phyloP scores from a whole-genome alignment of 768 basidiomycete genomes.

The Rhizopogon vinicolor region DNA sequence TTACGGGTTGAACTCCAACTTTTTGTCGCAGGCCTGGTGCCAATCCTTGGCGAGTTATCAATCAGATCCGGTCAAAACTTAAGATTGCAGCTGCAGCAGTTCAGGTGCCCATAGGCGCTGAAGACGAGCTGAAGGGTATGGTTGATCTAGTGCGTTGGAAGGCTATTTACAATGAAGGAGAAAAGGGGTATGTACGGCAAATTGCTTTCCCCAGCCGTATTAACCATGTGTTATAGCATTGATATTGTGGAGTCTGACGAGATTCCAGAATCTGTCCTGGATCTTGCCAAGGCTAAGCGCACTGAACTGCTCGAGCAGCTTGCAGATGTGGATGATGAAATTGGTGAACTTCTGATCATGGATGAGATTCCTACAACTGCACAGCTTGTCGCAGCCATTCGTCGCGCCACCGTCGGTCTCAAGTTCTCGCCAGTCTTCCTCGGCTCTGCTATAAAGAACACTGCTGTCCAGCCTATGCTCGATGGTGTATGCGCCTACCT shows the following conservation, averaged over 20 bases:
- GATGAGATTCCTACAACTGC: slow-evolving; percentile 70
- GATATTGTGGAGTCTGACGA: slow-evolving; percentile 80
- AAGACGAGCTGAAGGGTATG: slow-evolving; percentile 84
- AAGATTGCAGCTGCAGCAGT: slow-evolving; percentile 92
- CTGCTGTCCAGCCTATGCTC: slow-evolving; percentile 87
- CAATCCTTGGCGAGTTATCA: slow-evolving; percentile 93
- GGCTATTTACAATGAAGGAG: slow-evolving; percentile 89
- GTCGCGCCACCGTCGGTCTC: slow-evolving; percentile 81
- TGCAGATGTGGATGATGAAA: slow-evolving; percentile 92
- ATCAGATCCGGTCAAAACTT: slow-evolving; percentile 88
- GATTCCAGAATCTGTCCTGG: slow-evolving; percentile 73
- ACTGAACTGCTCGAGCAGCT: slow-evolving; percentile 90
- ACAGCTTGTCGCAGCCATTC: slow-evolving; percentile 81
- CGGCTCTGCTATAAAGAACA: slow-evolving; percentile 97
- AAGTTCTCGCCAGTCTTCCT: slow-evolving; percentile 97
- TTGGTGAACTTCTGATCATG: slow-evolving; percentile 88
- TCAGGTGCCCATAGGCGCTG: slow-evolving; percentile 90
- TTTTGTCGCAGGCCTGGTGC: slow-evolving; percentile 71
- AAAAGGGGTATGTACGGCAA: slow-evolving; percentile 72
- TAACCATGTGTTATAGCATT: slow-evolving; percentile 40
- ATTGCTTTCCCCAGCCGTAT: background rate
- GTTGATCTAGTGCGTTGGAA: slow-evolving; percentile 95
- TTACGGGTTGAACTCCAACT: background rate
- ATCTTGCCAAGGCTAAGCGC: slow-evolving; percentile 79
- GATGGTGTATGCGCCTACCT: slow-evolving; percentile 97